A percentile compares a stretch with the other conserved stretches of the same genome.
Conservation (phyloP, 768 basidiomycete genomes). For the Naganishia antarctica region DNA sequence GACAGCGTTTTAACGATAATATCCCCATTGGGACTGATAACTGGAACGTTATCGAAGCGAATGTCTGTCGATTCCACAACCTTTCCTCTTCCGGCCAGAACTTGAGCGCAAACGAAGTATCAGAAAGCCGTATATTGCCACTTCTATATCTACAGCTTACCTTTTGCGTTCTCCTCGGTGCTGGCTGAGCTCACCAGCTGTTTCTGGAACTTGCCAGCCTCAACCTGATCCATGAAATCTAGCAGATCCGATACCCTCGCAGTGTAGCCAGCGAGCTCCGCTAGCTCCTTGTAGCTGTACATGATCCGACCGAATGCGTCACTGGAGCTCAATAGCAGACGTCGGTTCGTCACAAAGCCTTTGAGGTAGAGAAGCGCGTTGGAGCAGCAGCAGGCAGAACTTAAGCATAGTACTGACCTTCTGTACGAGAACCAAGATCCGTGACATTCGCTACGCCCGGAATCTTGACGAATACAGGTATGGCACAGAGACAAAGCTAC, state of each 20-base stretch:
- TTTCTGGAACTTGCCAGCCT: constrained; percentile 80
- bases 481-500: constrained; percentile 78
- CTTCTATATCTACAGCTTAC: constrained; percentile 53
- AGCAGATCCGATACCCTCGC: constrained; percentile 80
- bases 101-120: constrained; percentile 53
- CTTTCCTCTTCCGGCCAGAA: constrained; percentile 70
- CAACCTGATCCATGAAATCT: constrained; percentile 83
- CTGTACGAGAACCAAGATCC: constrained; percentile 82
- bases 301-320: constrained; percentile 94
- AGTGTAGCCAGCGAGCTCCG: constrained; percentile 93
- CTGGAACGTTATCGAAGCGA: constrained; percentile 84
- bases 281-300: constrained; percentile 95
- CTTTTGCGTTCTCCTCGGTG: constrained; percentile 67
- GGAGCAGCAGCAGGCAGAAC: neutral
- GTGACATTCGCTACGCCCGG: constrained; percentile 59
- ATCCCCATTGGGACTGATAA: constrained; percentile 94
- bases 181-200: constrained; percentile 70
- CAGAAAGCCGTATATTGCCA: neutral
- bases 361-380: constrained; percentile 9
- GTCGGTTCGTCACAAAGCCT: constrained; percentile 96
- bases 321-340: constrained; percentile 72
- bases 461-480: constrained; percentile 85
- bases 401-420: constrained; percentile 57
- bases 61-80: constrained; percentile 76
- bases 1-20: constrained; percentile 76